phyloP scores from a whole-genome alignment of 306 rosid genomes.

The Echinosophora koreensis region DNA sequence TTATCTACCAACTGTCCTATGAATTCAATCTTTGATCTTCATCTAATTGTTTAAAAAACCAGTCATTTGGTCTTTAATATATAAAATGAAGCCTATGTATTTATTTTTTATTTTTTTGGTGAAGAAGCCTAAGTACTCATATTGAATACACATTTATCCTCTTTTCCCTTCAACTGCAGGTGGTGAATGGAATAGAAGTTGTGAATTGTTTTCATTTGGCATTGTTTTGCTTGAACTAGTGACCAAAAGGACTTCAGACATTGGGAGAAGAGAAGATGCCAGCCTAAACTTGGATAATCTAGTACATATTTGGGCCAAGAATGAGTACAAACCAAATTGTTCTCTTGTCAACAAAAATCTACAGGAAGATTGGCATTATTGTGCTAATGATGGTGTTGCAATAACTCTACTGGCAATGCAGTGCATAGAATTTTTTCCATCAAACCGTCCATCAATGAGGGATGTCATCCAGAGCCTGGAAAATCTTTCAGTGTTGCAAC shows the following conservation, averaged over 20 bases:
- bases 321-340: constrained; percentile 58
- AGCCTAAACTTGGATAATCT: constrained; percentile 35
- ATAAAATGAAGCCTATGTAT: neutral
- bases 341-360: constrained; percentile 63
- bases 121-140: neutral
- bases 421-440: constrained; percentile 55
- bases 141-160: neutral
- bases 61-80: neutral
- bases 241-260: constrained; percentile 53
- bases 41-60: neutral
- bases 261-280: constrained; percentile 32
- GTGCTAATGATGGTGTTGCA: constrained; percentile 55
- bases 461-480: constrained; percentile 38
- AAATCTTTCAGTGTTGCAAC: constrained; percentile 37
- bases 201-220: constrained; percentile 67
- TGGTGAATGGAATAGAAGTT: constrained; percentile 55
- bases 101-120: too few relatives aligned
- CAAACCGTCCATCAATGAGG: constrained; percentile 47
- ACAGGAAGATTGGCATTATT: constrained; percentile 64
- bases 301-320: constrained; percentile 73
- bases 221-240: constrained; percentile 62
- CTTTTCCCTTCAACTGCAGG: constrained; percentile 38
- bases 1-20: too few relatives aligned
- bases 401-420: constrained; percentile 56
- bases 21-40: neutral